Evolutionary conservation across 2,329 filamentous ascomycete species (phyloP), one percentile per base, ranked within the genome.

Genomic region (Rhinocladiella mackenziei): DNA sequence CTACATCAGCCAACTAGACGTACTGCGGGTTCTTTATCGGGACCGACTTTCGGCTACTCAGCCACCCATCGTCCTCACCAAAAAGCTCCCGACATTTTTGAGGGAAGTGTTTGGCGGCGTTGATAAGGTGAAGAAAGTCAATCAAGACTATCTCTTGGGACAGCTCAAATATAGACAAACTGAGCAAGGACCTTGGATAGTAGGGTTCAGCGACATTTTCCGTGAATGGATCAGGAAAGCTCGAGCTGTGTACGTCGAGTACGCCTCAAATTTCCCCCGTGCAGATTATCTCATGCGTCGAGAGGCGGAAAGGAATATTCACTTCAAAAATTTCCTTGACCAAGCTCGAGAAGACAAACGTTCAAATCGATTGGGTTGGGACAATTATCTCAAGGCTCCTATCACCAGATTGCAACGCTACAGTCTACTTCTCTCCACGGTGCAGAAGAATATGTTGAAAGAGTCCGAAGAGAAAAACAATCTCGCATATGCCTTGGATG

Each of bases 141-240:
- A 97, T 65, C 92, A 94, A 64, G 89, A 96, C 51, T 84, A 92
- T 62, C 76, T 98, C 14, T 71, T 98, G 17, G 85, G 91, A 2
- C 91, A 96, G 64, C 77, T 98, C 58, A 97, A 97, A 61, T 98
- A 97, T 62, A 81, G 92, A 18, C 92, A 98, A 64, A 86, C 92
- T 59, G 92, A 97, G 62, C 91, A 98, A 68, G 92, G 92, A 0
- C 92, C 92, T 0, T 98, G 89, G 81, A 83, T 98, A 46, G 75
- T 79, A 9, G 92, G 92, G 2, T 96, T 96, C 67, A 96, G 89
- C 62, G 92, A 97, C 60, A 87, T 98, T 37, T 97, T 98, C 72
- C 77, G 92, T 46, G 92, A 98, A 68, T 98, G 92, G 92, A 95
- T 97, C 51, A 80, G 92, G 52, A 97, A 96, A 65, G 92, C 92